Conservation (phyloP, 2,329 filamentous ascomycete species). For the Paracorniculantispora psalliotae region DNA sequence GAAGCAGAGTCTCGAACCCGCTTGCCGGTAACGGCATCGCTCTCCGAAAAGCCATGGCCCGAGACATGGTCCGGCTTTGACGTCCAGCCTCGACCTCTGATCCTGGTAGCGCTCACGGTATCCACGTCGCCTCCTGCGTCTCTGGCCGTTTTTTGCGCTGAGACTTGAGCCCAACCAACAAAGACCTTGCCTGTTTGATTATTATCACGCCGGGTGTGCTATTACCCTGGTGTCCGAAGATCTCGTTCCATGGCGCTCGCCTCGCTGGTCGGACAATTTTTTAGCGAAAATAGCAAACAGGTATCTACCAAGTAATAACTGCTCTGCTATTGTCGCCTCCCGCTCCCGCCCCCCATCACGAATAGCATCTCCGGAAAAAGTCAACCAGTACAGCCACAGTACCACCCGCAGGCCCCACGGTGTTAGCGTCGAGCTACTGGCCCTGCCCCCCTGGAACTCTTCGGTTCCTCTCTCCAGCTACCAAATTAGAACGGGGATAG, state of each 20-base stretch:
- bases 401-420: background rate
- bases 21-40: background rate
- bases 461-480: background rate
- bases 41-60: background rate
- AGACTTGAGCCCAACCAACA: conserved; percentile 4
- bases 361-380: background rate
- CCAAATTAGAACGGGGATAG: background rate
- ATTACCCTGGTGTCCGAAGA: background rate
- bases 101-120: conserved; percentile 3
- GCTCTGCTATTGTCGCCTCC: background rate
- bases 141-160: background rate
- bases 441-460: background rate
- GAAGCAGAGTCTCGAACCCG: background rate
- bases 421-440: background rate
- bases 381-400: background rate
- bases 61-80: conserved; percentile 1
- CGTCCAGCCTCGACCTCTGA: background rate
- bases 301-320: background rate
- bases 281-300: background rate
- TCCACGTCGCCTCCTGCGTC: background rate
- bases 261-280: no score
- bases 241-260: background rate
- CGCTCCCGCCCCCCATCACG: background rate
- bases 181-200: background rate
- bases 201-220: background rate